These are phyloP conservation scores for Evansstolkia leycettana DNA, from an alignment of 495 filamentous ascomycete species.

Conservation along the genomic window DNA sequence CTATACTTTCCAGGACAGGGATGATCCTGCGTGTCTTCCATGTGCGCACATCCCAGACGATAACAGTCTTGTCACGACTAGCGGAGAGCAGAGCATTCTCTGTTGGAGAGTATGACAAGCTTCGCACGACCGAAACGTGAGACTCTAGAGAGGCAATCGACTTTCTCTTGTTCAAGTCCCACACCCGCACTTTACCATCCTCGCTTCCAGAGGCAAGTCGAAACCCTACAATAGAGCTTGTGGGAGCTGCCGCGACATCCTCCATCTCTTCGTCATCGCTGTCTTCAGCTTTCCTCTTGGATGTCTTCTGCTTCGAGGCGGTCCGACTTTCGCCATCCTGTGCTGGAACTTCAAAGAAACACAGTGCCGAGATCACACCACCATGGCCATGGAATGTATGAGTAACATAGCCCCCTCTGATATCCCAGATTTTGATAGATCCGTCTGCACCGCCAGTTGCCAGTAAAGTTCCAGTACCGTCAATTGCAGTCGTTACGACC, in stretches of 20 bases:
- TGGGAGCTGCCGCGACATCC: slow-evolving; percentile 21
- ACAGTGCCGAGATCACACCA: slow-evolving; percentile 78
- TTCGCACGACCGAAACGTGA: slow-evolving; percentile 84
- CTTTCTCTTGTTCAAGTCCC: slow-evolving; percentile 76
- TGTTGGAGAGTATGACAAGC: slow-evolving; percentile 62
- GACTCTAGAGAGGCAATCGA: slow-evolving; percentile 71
- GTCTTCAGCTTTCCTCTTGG: slow-evolving; percentile 32
- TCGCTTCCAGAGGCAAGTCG: slow-evolving; percentile 83
- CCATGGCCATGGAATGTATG: slow-evolving; percentile 91
- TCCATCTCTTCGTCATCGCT: slow-evolving; percentile 24
- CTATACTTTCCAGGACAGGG: slow-evolving; percentile 73
- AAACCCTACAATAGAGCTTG: slow-evolving; percentile 43
- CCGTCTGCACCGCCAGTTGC: slow-evolving; percentile 90
- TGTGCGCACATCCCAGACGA: slow-evolving; percentile 72
- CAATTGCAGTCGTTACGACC: slow-evolving; percentile 70
- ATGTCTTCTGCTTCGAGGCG: slow-evolving; percentile 25
- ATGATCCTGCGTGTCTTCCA: slow-evolving; percentile 81
- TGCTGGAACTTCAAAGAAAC: slow-evolving; percentile 66
- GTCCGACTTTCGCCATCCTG: slow-evolving; percentile 20
- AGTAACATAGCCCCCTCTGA: slow-evolving; percentile 77
- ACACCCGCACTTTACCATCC: slow-evolving; percentile 83
- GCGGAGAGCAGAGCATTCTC: slow-evolving; percentile 73
- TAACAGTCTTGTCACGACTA: slow-evolving; percentile 88
- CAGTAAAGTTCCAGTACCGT: slow-evolving; percentile 76
- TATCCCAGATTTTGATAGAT: slow-evolving; percentile 92